A percentile compares a stretch with the other conserved stretches of the same genome.
These are phyloP conservation scores for Phytopythium sindhum DNA, from an alignment of 352 stramenopile species.

Conservation along the genomic window DNA sequence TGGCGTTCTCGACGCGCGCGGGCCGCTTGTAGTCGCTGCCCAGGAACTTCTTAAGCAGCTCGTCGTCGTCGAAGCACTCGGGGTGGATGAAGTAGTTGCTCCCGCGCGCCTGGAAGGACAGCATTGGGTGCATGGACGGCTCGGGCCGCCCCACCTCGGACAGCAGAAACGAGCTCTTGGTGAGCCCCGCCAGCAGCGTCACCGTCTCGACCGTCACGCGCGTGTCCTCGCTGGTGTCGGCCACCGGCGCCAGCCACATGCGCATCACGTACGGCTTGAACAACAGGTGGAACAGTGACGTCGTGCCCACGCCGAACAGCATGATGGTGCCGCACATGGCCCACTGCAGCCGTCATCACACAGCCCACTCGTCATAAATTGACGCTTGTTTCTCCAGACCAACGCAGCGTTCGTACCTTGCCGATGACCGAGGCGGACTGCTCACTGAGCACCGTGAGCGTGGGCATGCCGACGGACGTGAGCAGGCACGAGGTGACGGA, in stretches of 20 bases:
- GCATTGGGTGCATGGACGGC: constrained; percentile 80
- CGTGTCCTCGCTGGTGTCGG: constrained; percentile 19
- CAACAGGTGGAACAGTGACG: constrained; percentile 78
- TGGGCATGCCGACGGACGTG: constrained; percentile 78
- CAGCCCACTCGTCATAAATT: background rate
- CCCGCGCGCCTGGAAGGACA: constrained; percentile 67
- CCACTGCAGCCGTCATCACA: constrained; percentile 26
- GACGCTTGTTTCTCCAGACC: no score
- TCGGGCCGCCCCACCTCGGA: constrained; percentile 50
- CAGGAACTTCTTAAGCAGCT: constrained; percentile 58
- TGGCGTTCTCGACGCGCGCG: constrained; percentile 7
- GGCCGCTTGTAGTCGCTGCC: constrained; percentile 29
- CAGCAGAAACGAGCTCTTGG: constrained; percentile 51
- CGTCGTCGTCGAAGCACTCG: constrained; percentile 57
- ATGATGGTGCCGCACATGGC: constrained; percentile 88
- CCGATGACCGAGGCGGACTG: constrained; percentile 67
- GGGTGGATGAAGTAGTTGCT: constrained; percentile 81
- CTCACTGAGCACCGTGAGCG: constrained; percentile 66
- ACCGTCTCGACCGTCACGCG: constrained; percentile 67
- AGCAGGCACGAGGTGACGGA: constrained; percentile 80
- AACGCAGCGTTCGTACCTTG: no score
- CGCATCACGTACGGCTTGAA: constrained; percentile 86
- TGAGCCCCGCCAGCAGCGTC: constrained; percentile 61
- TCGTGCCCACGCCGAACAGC: constrained; percentile 82
- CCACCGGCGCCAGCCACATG: constrained; percentile 55